These are phyloP conservation scores for Quercus bicolor DNA, from an alignment of 306 rosid species.

Conservation along the genomic window DNA sequence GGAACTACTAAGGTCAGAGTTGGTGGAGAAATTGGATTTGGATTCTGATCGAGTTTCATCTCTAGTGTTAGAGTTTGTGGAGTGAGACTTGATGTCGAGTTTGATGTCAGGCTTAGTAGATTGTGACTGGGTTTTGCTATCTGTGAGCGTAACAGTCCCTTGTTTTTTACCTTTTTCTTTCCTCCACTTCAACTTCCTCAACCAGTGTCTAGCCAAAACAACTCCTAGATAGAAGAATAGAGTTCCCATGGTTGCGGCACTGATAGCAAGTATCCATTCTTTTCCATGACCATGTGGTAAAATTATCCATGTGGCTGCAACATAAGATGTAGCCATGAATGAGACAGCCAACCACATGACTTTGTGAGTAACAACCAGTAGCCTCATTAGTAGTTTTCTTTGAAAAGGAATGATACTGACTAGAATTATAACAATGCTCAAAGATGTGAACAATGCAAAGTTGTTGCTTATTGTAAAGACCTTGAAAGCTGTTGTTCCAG, in stretches of 20 bases:
- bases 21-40: slow-evolving; percentile 26
- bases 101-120: neutral
- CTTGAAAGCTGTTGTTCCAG: slow-evolving; percentile 42
- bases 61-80: neutral
- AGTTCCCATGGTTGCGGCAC: slow-evolving; percentile 48
- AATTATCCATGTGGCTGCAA: slow-evolving; percentile 58
- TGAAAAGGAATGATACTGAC: slow-evolving; percentile 72
- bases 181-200: slow-evolving; percentile 57
- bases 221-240: neutral
- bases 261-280: slow-evolving; percentile 37
- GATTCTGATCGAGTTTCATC: slow-evolving; percentile 34
- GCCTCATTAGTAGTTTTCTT: slow-evolving; percentile 39
- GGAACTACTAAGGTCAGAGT: slow-evolving; percentile 61
- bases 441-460: slow-evolving; percentile 53
- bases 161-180: slow-evolving; percentile 11
- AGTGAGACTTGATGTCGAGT: neutral
- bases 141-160: neutral
- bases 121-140: neutral
- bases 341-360: slow-evolving; percentile 68
- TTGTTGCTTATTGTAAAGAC: slow-evolving; percentile 56
- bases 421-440: slow-evolving; percentile 54
- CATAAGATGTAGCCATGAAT: slow-evolving; percentile 60
- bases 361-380: slow-evolving; percentile 52
- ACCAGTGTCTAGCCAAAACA: neutral
- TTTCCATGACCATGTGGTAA: slow-evolving; percentile 37